phyloP scores from a whole-genome alignment of 345 rosid species.

The Hibiscus trionum region DNA sequence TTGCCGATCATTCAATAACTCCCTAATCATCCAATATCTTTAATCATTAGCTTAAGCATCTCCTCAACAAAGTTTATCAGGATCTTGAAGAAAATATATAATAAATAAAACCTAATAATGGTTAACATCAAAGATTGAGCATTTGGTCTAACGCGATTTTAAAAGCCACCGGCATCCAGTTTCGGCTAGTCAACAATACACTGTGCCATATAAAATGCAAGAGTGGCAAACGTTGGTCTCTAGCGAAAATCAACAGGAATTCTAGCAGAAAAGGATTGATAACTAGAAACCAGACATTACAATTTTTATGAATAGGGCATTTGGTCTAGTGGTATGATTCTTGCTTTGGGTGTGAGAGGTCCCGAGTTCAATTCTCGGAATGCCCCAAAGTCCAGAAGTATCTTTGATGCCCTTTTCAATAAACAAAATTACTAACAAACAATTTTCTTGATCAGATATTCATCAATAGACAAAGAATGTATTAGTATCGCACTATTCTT shows the following conservation, averaged over 20 bases:
- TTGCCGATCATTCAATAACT: too few relatives aligned
- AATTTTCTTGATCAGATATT: neutral
- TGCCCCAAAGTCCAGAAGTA: neutral
- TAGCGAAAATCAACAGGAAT: neutral
- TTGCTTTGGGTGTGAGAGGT: conserved; percentile 58
- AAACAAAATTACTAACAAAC: too few relatives aligned
- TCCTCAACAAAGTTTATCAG: neutral
- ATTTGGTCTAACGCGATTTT: neutral
- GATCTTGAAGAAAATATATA: neutral
- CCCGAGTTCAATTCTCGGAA: neutral
- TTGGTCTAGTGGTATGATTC: conserved; percentile 86
- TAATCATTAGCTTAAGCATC: neutral
- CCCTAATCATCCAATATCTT: too few relatives aligned
- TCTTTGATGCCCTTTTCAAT: too few relatives aligned
- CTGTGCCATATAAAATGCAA: neutral
- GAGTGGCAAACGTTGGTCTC: neutral
- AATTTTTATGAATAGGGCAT: conserved; percentile 33
- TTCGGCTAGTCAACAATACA: neutral
- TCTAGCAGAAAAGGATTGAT: neutral
- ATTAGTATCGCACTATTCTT: too few relatives aligned
- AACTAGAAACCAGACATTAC: neutral
- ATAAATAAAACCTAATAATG: neutral
- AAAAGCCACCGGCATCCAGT: neutral
- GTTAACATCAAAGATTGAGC: neutral
- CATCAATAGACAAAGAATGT: neutral